A percentile compares a stretch with the other conserved stretches of the same genome.
These are phyloP conservation scores for Chrysopogon serrulatus DNA, from an alignment of 176 grass and related monocot species.

Conservation along the genomic window DNA sequence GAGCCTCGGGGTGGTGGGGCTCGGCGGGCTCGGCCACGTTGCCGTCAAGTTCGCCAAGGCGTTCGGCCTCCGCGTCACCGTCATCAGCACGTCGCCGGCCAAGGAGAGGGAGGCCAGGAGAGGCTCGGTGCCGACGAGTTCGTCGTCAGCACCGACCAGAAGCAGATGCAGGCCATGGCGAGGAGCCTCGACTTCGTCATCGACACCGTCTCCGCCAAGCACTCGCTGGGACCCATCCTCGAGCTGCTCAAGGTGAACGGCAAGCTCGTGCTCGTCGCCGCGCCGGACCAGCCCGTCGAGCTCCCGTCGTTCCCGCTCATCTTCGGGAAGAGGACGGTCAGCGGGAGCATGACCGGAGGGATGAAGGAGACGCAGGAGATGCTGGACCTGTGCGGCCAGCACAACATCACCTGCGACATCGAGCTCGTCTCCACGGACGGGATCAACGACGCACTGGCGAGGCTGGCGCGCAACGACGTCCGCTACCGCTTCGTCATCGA, in stretches of 20 bases:
- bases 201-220: constrained; percentile 63
- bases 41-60: not conserved
- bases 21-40: not conserved
- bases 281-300: constrained; percentile 73
- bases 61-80: not conserved
- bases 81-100: constrained; percentile 28
- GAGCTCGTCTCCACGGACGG: constrained; percentile 51
- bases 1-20: not conserved
- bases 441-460: constrained; percentile 54
- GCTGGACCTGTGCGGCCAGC: constrained; percentile 60
- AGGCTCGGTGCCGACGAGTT: constrained; percentile 50
- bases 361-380: constrained; percentile 94
- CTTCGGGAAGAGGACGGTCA: constrained; percentile 72
- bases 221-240: constrained; percentile 71
- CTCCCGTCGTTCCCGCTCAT: constrained; percentile 89
- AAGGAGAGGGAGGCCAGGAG: constrained; percentile 75
- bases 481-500: constrained; percentile 81
- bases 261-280: constrained; percentile 62
- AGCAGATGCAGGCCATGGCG: constrained; percentile 50
- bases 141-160: constrained; percentile 46
- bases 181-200: constrained; percentile 78
- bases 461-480: constrained; percentile 76
- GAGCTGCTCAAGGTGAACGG: constrained; percentile 81
- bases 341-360: constrained; percentile 74
- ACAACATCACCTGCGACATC: constrained; percentile 69